Evolutionary conservation across 192 early-diverging fungal genomes (phyloP).

Genomic region (Umbelopsis ramanniana): DNA sequence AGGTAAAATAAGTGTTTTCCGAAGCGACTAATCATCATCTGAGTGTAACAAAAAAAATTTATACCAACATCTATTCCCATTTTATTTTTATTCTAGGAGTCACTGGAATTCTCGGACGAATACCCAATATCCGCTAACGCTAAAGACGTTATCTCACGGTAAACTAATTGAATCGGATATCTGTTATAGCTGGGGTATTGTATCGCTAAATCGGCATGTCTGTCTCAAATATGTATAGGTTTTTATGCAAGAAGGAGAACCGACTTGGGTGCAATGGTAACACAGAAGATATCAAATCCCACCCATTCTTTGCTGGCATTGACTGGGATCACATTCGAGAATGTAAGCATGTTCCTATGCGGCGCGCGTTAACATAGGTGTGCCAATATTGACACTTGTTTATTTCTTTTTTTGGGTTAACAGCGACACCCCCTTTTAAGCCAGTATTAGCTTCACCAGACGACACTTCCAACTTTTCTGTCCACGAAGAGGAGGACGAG

Average conservation of each 20-base stretch:
- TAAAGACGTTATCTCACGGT: conserved; percentile 69
- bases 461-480: conserved; percentile 90
- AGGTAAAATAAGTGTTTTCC: conserved; percentile 50
- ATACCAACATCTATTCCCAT: background rate
- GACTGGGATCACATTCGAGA: conserved; percentile 63
- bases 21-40: background rate
- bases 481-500: conserved; percentile 73
- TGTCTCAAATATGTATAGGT: conserved; percentile 40
- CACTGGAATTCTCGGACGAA: conserved; percentile 40
- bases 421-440: conserved; percentile 77
- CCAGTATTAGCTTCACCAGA: conserved; percentile 85
- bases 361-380: too few species aligned
- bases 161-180: conserved; percentile 15
- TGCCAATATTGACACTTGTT: too few species aligned
- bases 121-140: conserved; percentile 61
- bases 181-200: background rate
- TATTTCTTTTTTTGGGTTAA: too few species aligned
- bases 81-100: conserved; percentile 9
- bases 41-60: background rate
- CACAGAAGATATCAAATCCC: conserved; percentile 63
- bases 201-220: background rate
- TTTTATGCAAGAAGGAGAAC: conserved; percentile 72
- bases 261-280: conserved; percentile 68
- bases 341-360: conserved; percentile 27
- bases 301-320: conserved; percentile 69